Percentiles rank a stretch among this genome's conserved stretches.
Evolutionary conservation across 306 rosid species (phyloP).

Genomic region (Vachellia collinsii): DNA sequence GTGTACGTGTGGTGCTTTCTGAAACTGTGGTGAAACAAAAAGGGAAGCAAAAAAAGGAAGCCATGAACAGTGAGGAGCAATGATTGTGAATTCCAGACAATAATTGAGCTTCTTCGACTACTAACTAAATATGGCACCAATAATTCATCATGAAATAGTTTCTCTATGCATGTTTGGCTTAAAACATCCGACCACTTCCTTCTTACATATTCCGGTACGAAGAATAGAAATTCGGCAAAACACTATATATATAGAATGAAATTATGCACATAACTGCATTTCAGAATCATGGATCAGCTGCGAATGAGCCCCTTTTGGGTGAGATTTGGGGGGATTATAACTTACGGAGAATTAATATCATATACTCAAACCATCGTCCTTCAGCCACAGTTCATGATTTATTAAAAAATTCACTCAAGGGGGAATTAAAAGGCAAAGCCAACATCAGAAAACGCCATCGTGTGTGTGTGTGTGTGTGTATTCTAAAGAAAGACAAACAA

Average conservation of each 20-base stretch:
- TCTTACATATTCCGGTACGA: not conserved
- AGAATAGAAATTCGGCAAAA: not conserved
- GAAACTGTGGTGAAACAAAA: conserved; percentile 32
- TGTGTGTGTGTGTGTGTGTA: too few species aligned
- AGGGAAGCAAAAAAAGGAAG: conserved; percentile 20
- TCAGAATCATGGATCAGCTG: not conserved
- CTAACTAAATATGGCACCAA: conserved; percentile 46
- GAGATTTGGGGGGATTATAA: not conserved
- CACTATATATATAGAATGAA: not conserved
- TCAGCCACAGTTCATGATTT: conserved; percentile 12
- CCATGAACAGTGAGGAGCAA: conserved; percentile 59
- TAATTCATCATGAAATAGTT: conserved; percentile 44
- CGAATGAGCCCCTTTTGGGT: not conserved
- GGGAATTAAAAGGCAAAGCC: not conserved
- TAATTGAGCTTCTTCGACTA: conserved; percentile 60
- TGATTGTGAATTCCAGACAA: conserved; percentile 65
- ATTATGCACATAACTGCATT: not conserved
- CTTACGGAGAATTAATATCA: not conserved
- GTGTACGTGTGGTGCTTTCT: not conserved
- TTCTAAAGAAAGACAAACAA: too few species aligned
- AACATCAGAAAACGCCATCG: not conserved
- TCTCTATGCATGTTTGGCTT: conserved; percentile 27
- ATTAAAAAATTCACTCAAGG: not conserved
- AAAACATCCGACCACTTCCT: conserved; percentile 3
- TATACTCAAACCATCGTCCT: not conserved